These are phyloP conservation scores for Cystobasidiopsis lactophilus DNA, from an alignment of 768 basidiomycete species.

Conservation along the genomic window DNA sequence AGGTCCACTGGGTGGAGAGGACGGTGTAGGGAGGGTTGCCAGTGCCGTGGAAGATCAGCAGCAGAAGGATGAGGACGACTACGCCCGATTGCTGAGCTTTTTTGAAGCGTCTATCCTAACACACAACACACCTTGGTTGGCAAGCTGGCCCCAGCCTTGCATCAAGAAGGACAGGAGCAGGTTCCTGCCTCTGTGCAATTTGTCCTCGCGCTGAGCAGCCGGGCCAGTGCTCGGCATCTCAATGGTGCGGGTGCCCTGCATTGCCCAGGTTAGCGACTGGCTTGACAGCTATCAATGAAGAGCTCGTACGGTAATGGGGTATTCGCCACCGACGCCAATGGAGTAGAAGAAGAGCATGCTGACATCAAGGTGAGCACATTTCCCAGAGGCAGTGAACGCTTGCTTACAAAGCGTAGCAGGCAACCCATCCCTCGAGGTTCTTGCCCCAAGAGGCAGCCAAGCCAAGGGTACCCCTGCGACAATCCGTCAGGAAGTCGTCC, in stretches of 20 bases:
- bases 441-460: constrained; percentile 28
- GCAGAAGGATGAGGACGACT: constrained; percentile 24
- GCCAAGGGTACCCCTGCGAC: constrained; percentile 24
- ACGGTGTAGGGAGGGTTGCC: constrained; percentile 22
- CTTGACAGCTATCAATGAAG: too few species aligned
- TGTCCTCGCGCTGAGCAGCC: constrained; percentile 24
- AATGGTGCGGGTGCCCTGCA: constrained; percentile 25
- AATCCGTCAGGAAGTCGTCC: not conserved
- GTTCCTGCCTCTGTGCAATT: constrained; percentile 28
- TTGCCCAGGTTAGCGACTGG: too few species aligned
- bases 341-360: constrained; percentile 28
- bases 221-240: constrained; percentile 22
- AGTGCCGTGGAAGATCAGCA: constrained; percentile 26
- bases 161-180: constrained; percentile 29
- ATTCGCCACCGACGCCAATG: constrained; percentile 23
- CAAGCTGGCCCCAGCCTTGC: constrained; percentile 28
- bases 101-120: not conserved
- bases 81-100: constrained; percentile 10
- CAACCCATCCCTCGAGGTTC: constrained; percentile 26
- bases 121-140: constrained; percentile 8
- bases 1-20: constrained; percentile 26
- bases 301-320: constrained; percentile 31
- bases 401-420: constrained; percentile 25
- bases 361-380: too few species aligned
- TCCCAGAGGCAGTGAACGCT: too few species aligned